Conservation (phyloP, 768 basidiomycete genomes). For the Boletus reticuloceps region DNA sequence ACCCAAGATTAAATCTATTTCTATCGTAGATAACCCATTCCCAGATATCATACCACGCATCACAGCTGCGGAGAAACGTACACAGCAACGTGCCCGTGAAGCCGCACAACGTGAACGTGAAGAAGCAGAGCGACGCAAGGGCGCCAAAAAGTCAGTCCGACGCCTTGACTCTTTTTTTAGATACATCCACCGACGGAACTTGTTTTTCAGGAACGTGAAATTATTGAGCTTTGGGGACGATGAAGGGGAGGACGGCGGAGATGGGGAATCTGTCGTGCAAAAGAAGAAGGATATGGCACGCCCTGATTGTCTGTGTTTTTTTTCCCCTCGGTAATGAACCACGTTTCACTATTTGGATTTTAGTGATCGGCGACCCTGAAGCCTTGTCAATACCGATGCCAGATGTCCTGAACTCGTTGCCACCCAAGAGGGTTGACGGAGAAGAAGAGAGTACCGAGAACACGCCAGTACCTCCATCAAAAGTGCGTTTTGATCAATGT, state of each 20-base stretch:
- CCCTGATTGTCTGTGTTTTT: slow-evolving; percentile 67
- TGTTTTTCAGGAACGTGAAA: slow-evolving; percentile 68
- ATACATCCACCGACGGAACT: background rate
- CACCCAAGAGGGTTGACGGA: background rate
- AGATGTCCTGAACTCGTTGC: slow-evolving; percentile 1
- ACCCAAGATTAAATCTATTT: slow-evolving; percentile 83
- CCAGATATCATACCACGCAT: slow-evolving; percentile 95
- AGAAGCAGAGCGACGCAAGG: slow-evolving; percentile 64
- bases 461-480: slow-evolving; percentile 6
- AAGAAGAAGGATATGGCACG: slow-evolving; percentile 83
- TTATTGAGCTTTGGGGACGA: slow-evolving; percentile 85
- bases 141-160: slow-evolving; percentile 79
- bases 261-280: slow-evolving; percentile 48
- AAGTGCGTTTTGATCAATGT: slow-evolving; percentile 10
- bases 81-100: slow-evolving; percentile 79
- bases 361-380: slow-evolving; percentile 24
- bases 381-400: slow-evolving; percentile 7
- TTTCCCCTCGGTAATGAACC: background rate
- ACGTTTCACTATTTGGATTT: background rate
- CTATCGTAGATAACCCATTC: slow-evolving; percentile 92
- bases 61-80: slow-evolving; percentile 87
- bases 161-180: background rate
- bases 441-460: slow-evolving; percentile 4
- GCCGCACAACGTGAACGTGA: slow-evolving; percentile 76
- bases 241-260: slow-evolving; percentile 57